Percentiles rank a stretch among this genome's conserved stretches.
These are phyloP conservation scores for Tilletia caries DNA, from an alignment of 1,284 basidiomycete species.

Conservation along the genomic window DNA sequence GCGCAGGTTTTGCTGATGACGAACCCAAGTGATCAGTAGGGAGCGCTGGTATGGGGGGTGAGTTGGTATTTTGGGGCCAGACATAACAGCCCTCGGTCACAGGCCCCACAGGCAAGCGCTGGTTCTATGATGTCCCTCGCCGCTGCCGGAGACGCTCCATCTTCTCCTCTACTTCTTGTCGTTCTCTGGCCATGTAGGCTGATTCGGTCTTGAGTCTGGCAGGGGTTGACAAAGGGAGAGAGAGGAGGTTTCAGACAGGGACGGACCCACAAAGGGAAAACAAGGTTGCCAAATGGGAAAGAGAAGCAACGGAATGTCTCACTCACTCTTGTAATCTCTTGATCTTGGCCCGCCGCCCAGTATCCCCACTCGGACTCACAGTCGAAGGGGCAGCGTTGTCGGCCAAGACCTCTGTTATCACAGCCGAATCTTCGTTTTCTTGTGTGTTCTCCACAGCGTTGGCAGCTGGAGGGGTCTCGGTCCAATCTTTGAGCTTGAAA, in stretches of 20 bases:
- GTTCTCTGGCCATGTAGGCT: background rate
- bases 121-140: too few relatives aligned
- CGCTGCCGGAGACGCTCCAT: background rate
- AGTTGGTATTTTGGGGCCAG: too few relatives aligned
- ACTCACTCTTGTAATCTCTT: conserved; percentile 11
- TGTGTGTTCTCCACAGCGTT: background rate
- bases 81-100: too few relatives aligned
- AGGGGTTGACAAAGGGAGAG: background rate
- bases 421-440: background rate
- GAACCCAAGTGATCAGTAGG: too few relatives aligned
- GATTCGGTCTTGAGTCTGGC: background rate
- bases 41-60: too few relatives aligned
- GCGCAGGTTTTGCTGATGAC: too few relatives aligned
- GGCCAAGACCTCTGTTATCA: background rate
- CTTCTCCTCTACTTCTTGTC: conserved; percentile 6
- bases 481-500: background rate
- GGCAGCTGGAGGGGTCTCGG: background rate
- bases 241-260: background rate
- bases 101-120: too few relatives aligned
- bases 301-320: background rate
- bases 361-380: background rate
- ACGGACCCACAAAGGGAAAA: too few relatives aligned
- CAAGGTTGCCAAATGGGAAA: background rate
- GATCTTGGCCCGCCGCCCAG: background rate
- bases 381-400: too few relatives aligned